Base-by-base conservation (phyloP, 1,284 basidiomycete species). In the Naganishia sp. region DNA sequence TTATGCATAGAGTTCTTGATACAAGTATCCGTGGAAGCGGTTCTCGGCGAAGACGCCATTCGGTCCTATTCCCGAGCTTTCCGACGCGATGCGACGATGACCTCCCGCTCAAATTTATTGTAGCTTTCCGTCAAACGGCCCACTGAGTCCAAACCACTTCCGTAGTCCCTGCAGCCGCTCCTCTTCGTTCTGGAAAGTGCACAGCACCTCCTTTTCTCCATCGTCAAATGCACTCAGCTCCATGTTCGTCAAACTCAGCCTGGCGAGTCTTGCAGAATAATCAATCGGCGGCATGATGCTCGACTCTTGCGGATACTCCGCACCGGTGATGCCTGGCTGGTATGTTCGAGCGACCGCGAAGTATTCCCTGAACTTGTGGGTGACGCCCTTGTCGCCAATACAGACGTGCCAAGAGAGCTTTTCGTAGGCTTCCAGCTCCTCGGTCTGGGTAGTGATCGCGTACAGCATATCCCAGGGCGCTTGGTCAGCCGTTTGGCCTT, bases 171-270 rank as follows among this genome's bases (percentile, higher is more conserved):
- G 42, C 15, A 45, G 10, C 33, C 64, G 15, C 31, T 66, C 55
- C 43, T 49, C 18, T 44, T 66, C 56, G 2, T 33, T 23, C 31
- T 66, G 31, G 50, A 59, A 66, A 2, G 25, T 43, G 16, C 49
- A 50, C 9, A 66, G 15, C 28, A 53, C 64, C 48, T 50, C 23
- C 21, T 54, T 66, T 13, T 59, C 56, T 7, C 64, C 64, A 18
- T 59, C 46, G 16, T 45, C 49, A 36, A 66, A 66, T 25, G 50
- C n/a, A 16, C 36, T 45, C 15, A 66, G 49, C 25, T 59, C 64
- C 55, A 59, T 54, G 36, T 66, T 57, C 31, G 64, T 66, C 42
- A 66, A 46, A 31, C 48, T 57, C 23, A 66, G 13, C 56, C 64
- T 52, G 25, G 57, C 57, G 10, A 61, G 36, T 25, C 36, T n/a